Percentiles rank a stretch among this genome's conserved stretches.
These are phyloP conservation scores for Trypanosoma melophagium DNA, from an alignment of 208 protist species.

Conservation along the genomic window DNA sequence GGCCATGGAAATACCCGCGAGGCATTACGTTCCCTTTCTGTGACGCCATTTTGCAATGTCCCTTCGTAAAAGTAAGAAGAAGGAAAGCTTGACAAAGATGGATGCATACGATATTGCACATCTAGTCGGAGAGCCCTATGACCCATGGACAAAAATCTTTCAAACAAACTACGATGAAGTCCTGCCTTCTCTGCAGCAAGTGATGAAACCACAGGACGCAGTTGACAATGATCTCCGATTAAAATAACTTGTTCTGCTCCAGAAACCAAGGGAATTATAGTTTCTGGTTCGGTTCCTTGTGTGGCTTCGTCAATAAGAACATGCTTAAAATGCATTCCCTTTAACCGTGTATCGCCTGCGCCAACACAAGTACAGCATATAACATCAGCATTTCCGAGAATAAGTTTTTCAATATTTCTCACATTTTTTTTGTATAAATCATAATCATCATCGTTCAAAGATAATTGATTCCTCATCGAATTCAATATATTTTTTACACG, in stretches of 20 bases:
- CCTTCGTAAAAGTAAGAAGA: conserved; percentile 98
- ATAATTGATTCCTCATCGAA: conserved; percentile 81
- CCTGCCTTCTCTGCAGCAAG: conserved; percentile 91
- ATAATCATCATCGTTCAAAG: conserved; percentile 74
- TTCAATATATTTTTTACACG: conserved; percentile 60
- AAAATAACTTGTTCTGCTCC: conserved; percentile 93
- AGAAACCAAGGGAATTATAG: conserved; percentile 94
- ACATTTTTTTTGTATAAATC: conserved; percentile 52
- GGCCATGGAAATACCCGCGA: conserved; percentile 92
- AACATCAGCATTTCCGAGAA: conserved; percentile 91
- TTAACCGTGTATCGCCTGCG: conserved; percentile 89
- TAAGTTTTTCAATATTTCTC: conserved; percentile 56
- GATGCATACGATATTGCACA: conserved; percentile 99
- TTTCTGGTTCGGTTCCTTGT: conserved; percentile 96
- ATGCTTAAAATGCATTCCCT: conserved; percentile 79
- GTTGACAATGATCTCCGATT: conserved; percentile 96
- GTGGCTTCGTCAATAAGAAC: conserved; percentile 98
- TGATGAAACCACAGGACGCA: conserved; percentile 96
- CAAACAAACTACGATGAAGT: conserved; percentile 94
- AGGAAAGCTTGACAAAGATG: conserved; percentile 93
- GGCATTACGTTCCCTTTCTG: conserved; percentile 55
- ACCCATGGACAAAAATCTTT: conserved; percentile 92
- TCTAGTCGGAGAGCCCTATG: conserved; percentile 91
- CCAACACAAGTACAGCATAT: conserved; percentile 96
- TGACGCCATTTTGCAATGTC: conserved; percentile 95